Evolutionary conservation across 2,329 filamentous ascomycete species (phyloP), one percentile per base, ranked within the genome.

Genomic region (Pestalotiopsis sp.): DNA sequence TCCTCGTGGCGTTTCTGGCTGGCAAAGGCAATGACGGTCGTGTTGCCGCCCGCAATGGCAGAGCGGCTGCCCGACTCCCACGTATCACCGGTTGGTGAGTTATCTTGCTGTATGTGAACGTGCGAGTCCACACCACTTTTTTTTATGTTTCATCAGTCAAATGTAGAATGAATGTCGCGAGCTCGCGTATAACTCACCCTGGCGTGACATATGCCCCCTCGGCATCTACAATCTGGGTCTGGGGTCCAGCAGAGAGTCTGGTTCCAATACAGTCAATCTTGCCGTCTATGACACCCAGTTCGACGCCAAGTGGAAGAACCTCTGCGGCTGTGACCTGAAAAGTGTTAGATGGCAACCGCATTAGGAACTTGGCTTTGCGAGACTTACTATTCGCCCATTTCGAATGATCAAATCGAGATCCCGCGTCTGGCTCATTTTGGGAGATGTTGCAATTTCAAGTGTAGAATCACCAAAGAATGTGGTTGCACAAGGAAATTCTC

Each of bases 11-110:
- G 79, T 31, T 78, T 75, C 69, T 86, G 84, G 5, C 79, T 79
- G 1, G 84, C 85, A 74, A 87, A 86, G 0, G 84, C 81, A 17
- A 86, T 74, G 5, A 86, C 79, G 0, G 85, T 86, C 0, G 85
- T 87, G 4, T 83, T 86, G 14, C 84, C 84, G 14, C 84, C 84
- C 27, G 82, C 82, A 61, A 86, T 80, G 3, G 84, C 84, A 59
- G 78, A 81, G 9, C 83, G 78, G 2, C 81, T 81, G 0, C 84
- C 84, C 14, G 69, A 62, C 69, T 85, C 80, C 74, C 81, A 86
- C 17, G 77, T 81, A 67, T 85, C 84, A 2, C 82, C 79, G 1
- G 80, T 83, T 1, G 81, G 79, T 9, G 76, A 77, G 69, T 83
- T 83, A 68, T 81, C 80, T 73, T 86, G 82, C 6, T 80, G 78